A percentile compares a stretch with the other conserved stretches of the same genome.
phyloP scores from a whole-genome alignment of 441 rosid species.

The Theobroma grandiflorum region DNA sequence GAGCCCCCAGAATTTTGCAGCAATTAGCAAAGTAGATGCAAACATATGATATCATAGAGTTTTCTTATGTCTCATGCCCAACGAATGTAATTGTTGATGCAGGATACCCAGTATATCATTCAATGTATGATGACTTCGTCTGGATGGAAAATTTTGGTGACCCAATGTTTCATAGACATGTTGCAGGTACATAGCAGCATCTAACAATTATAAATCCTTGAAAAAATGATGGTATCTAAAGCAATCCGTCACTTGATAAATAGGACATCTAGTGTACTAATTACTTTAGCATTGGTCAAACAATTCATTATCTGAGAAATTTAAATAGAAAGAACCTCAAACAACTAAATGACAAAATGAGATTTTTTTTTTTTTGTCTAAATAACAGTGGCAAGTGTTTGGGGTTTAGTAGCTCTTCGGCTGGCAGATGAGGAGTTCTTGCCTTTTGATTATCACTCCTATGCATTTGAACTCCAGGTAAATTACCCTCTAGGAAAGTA shows the following conservation, averaged over 20 bases:
- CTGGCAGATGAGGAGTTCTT: conserved; percentile 82
- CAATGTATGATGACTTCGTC: conserved; percentile 80
- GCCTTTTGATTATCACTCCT: conserved; percentile 75
- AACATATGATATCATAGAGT: conserved; percentile 18
- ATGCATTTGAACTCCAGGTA: conserved; percentile 81
- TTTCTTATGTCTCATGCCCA: conserved; percentile 16
- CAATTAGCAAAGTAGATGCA: background rate
- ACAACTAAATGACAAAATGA: background rate
- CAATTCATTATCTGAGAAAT: background rate
- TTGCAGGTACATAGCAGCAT: conserved; percentile 57
- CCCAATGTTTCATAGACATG: conserved; percentile 76
- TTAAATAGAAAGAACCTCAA: background rate
- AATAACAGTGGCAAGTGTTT: conserved; percentile 63
- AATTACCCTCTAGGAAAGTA: conserved; percentile 14
- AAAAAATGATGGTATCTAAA: background rate
- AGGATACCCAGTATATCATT: conserved; percentile 91
- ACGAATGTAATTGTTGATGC: conserved; percentile 28
- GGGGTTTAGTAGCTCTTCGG: conserved; percentile 80
- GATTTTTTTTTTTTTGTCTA: background rate
- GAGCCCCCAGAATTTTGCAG: background rate
- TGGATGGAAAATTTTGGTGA: conserved; percentile 93
- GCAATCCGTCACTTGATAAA: background rate
- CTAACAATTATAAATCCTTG: conserved; percentile 14
- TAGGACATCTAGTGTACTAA: background rate
- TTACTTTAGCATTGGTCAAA: conserved; percentile 14